Evolutionary conservation across 2,329 filamentous ascomycete species (phyloP), one percentile per base, ranked within the genome.

Genomic region (Grosmannia huntii): DNA sequence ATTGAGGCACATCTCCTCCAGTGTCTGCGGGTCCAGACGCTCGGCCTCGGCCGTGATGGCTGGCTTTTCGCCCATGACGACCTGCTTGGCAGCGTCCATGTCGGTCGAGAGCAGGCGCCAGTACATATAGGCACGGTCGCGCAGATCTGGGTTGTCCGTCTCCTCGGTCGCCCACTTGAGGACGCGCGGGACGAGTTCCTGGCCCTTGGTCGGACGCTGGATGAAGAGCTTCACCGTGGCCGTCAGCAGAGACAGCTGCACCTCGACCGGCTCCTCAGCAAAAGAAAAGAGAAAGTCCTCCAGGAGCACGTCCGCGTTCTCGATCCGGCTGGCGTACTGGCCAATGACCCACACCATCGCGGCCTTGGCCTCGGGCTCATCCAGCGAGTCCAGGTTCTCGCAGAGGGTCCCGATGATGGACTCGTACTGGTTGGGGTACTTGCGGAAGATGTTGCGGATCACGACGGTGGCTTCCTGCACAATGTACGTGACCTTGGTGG

Each of bases 341-440:
- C 94, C 94, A 68, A 99, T 99, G 41, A 99, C 94, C 94, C 94
- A 99, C 51, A 99, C 94, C 84, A 99, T 96, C 60, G 94, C 94
- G 1, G 94, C 91, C 71, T 99, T 99, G 52, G 94, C 94, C 72
- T 99, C 94, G 2, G 94, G 92, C 70, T 99, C 94, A 70, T 99
- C 94, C 54, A 99, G 76, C 4, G 91, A 95, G 72, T 99, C 94
- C 27, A 99, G 82, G 66, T 99, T 92, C 69, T 96, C 90, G 73
- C 95, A 97, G 0, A 99, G 79, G 1, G 91, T 95, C 55, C 89
- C 86, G 67, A 99, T 99, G 70, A 99, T 97, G 61, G 88, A 92
- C 72, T 99, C 94, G 72, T 99, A 99, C 70, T 96, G 90, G 69
- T 99, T 96, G 10, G 94, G 94, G 67, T 99, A 99, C 74, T 97